Base-by-base conservation (phyloP, 345 rosid genomes). In the Combretum micranthum region DNA sequence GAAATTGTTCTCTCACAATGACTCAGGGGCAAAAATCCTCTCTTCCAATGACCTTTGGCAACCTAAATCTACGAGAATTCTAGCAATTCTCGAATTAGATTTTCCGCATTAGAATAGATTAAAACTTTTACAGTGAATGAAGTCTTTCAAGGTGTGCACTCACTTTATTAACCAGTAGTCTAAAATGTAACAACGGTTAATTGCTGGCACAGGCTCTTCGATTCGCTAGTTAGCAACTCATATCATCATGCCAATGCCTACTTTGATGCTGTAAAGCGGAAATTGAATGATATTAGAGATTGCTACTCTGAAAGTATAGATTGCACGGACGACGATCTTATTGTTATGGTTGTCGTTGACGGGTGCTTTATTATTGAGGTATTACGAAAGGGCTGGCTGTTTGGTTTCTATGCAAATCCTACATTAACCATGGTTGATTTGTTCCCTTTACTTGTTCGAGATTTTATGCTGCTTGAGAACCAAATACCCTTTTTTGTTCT, bases 401-500 rank as follows among this genome's bases (percentile, higher is more conserved):
- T 0, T 14, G 20, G 1, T 20, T 19, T 47, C 42, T 32, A 32
- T 14, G 42, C 54, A 12, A 65, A 66, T 23, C 70, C 70, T 4
- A 46, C 55, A 19, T 60, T 66, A 42, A 48, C 9, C 12, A 48
- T 54, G 52, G 44, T 4, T 4, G 49, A 65, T 57, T 16, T 67
- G 18, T 11, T 61, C 0, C 60, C 43, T 20, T 43, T 54, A 20
- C 57, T 67, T 14, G 20, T 56, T 52, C 50, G 52, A 19, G 71
- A 67, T 61, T 52, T 67, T 61, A 42, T 61, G 23, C 25, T 52
- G 43, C 25, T 67, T 16, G 71, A 67, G 53, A 66, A 66, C 44
- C 71, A 67, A 51, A 56, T 67, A 12, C 71, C 71, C 0, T 61
- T 55, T 5, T 37, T 44, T 5, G 71, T 61, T 43, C 71, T 67